Conservation (phyloP, 805 yeast species). For the Ogataea pilisensis region DNA sequence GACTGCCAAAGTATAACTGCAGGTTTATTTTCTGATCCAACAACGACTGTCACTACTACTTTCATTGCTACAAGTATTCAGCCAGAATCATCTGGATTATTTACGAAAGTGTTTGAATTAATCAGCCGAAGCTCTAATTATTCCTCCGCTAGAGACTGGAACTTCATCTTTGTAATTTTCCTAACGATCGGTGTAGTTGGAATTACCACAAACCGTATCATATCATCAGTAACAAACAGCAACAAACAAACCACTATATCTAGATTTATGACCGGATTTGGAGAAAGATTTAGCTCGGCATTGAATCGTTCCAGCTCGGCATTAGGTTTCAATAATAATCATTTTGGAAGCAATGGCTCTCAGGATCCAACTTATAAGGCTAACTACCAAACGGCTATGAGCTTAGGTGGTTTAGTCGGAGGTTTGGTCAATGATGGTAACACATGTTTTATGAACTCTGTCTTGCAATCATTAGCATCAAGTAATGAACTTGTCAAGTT, state of each 20-base stretch:
- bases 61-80: too few species aligned
- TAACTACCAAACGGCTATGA: slow-evolving; percentile 36
- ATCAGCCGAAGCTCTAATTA: not conserved
- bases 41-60: too few species aligned
- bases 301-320: slow-evolving; percentile 15
- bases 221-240: not conserved
- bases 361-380: slow-evolving; percentile 18
- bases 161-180: slow-evolving; percentile 12
- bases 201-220: slow-evolving; percentile 13
- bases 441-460: slow-evolving; percentile 93
- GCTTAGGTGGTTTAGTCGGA: slow-evolving; percentile 71
- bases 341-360: slow-evolving; percentile 1
- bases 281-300: slow-evolving; percentile 19
- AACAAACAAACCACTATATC: slow-evolving; percentile 2
- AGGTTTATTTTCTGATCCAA: not conserved
- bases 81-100: not conserved
- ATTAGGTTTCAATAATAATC: slow-evolving; percentile 10
- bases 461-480: slow-evolving; percentile 77
- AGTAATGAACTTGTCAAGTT: slow-evolving; percentile 57
- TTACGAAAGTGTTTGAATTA: not conserved
- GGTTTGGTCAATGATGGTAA: slow-evolving; percentile 89
- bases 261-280: slow-evolving; percentile 16
- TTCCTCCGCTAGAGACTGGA: slow-evolving; percentile 11
- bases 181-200: slow-evolving; percentile 20
- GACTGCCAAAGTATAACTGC: not conserved